A percentile compares a stretch with the other conserved stretches of the same genome.
Conservation (phyloP, 352 stramenopile genomes). For the Phytopythium oedochilum region DNA sequence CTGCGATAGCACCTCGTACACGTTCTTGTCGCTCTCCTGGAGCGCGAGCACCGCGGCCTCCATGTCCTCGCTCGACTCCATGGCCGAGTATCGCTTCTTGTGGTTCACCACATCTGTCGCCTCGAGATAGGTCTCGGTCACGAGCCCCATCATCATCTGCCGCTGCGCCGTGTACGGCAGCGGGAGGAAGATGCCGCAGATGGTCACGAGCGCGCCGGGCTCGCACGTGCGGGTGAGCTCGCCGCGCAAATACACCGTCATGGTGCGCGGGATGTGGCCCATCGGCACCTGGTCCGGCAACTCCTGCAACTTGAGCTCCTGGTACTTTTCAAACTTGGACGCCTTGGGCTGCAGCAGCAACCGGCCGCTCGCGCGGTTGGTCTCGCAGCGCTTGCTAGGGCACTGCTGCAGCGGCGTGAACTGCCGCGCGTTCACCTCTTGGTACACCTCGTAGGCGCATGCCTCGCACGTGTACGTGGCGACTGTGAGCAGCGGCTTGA, state of each 20-base stretch:
- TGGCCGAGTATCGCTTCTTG: slow-evolving; percentile 97
- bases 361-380: slow-evolving; percentile 70
- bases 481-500: slow-evolving; percentile 96
- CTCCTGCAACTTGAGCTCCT: slow-evolving; percentile 98
- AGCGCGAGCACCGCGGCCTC: slow-evolving; percentile 67
- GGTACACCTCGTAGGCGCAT: slow-evolving; percentile 97
- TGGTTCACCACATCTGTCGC: slow-evolving; percentile 94
- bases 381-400: slow-evolving; percentile 85
- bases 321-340: slow-evolving; percentile 99
- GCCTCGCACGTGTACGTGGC: slow-evolving; percentile 98
- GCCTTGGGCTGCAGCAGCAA: slow-evolving; percentile 96
- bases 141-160: slow-evolving; percentile 96
- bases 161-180: slow-evolving; percentile 89
- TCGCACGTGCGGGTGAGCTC: slow-evolving; percentile 92
- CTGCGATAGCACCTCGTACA: slow-evolving; percentile 93
- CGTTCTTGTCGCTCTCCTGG: slow-evolving; percentile 58
- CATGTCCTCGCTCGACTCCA: slow-evolving; percentile 83
- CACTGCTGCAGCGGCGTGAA: slow-evolving; percentile 94
- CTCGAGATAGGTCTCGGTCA: slow-evolving; percentile 97
- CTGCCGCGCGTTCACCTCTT: slow-evolving; percentile 90
- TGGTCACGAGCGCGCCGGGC: slow-evolving; percentile 95
- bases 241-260: slow-evolving; percentile 90
- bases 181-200: slow-evolving; percentile 96
- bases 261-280: slow-evolving; percentile 95
- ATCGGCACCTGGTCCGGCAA: slow-evolving; percentile 94